phyloP scores from a whole-genome alignment of 495 filamentous ascomycete species.

The Penicillium mononematosum region DNA sequence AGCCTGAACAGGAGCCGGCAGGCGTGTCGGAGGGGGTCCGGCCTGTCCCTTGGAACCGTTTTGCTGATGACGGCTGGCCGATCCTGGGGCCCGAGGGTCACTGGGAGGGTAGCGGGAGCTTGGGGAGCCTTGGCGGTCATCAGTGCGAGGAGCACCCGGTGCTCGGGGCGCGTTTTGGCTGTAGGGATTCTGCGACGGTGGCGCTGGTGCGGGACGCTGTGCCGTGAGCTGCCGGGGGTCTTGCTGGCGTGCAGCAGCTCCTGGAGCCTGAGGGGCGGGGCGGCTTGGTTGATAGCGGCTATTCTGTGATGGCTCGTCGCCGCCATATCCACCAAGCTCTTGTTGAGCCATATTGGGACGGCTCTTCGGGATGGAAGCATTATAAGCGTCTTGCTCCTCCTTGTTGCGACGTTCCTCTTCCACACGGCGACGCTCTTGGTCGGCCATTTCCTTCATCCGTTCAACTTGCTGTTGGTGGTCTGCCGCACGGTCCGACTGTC shows the following conservation, averaged over 20 bases:
- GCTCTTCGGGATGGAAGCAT: constrained; percentile 77
- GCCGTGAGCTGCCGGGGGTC: constrained; percentile 50
- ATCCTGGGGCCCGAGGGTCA: constrained; percentile 44
- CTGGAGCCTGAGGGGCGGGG: constrained; percentile 55
- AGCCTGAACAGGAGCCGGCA: constrained; percentile 63
- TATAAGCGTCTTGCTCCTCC: constrained; percentile 78
- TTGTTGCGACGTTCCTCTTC: constrained; percentile 55
- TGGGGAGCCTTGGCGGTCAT: constrained; percentile 33
- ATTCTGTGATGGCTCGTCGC: constrained; percentile 46
- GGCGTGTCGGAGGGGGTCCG: constrained; percentile 47
- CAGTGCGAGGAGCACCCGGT: constrained; percentile 25
- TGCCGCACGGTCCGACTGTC: constrained; percentile 36
- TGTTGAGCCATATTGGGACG: constrained; percentile 80
- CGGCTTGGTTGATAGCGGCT: constrained; percentile 80
- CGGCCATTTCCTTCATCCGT: constrained; percentile 51
- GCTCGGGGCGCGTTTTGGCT: constrained; percentile 25
- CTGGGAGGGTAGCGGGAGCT: constrained; percentile 39
- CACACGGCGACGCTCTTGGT: constrained; percentile 50
- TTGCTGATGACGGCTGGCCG: constrained; percentile 44
- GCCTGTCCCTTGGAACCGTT: constrained; percentile 36
- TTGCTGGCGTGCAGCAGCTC: constrained; percentile 37
- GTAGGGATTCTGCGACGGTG: constrained; percentile 37
- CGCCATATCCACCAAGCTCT: constrained; percentile 72
- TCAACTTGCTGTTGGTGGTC: constrained; percentile 46
- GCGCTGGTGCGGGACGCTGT: constrained; percentile 58